Conservation (phyloP, 1,284 basidiomycete genomes). For the Ustilago lituana region DNA sequence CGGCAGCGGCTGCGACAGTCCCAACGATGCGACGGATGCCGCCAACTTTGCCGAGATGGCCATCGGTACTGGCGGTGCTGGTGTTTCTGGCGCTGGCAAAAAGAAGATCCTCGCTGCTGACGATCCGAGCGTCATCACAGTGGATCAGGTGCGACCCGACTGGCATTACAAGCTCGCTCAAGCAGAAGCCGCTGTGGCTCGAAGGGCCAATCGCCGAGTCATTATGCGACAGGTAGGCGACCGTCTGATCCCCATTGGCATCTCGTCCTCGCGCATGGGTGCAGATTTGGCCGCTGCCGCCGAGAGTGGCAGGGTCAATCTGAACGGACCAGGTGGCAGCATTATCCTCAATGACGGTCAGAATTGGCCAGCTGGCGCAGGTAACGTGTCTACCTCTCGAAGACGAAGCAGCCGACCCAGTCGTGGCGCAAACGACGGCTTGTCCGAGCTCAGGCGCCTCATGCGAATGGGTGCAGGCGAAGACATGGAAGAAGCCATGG, state of each 20-base stretch:
- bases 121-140: constrained; percentile 58
- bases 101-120: constrained; percentile 50
- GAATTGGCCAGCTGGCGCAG: constrained; percentile 37
- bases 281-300: constrained; percentile 56
- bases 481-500: constrained; percentile 94
- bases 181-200: constrained; percentile 56
- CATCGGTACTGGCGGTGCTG: constrained; percentile 48
- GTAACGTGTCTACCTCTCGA: constrained; percentile 25
- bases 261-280: constrained; percentile 74
- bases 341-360: constrained; percentile 62
- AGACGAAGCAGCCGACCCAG: constrained; percentile 44
- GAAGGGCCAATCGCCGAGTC: constrained; percentile 85
- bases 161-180: constrained; percentile 60
- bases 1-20: constrained; percentile 30
- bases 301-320: constrained; percentile 47
- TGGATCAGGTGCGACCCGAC: constrained; percentile 63
- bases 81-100: constrained; percentile 22
- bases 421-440: constrained; percentile 24
- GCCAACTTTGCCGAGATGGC: constrained; percentile 54
- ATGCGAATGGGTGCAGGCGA: constrained; percentile 83
- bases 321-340: constrained; percentile 63
- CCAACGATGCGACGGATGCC: constrained; percentile 41
- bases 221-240: constrained; percentile 99
- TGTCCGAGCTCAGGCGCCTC: constrained; percentile 79
- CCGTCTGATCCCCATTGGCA: constrained; percentile 92